Base-by-base conservation (phyloP, 768 basidiomycete species). In the Boletus rubescentipes region DNA sequence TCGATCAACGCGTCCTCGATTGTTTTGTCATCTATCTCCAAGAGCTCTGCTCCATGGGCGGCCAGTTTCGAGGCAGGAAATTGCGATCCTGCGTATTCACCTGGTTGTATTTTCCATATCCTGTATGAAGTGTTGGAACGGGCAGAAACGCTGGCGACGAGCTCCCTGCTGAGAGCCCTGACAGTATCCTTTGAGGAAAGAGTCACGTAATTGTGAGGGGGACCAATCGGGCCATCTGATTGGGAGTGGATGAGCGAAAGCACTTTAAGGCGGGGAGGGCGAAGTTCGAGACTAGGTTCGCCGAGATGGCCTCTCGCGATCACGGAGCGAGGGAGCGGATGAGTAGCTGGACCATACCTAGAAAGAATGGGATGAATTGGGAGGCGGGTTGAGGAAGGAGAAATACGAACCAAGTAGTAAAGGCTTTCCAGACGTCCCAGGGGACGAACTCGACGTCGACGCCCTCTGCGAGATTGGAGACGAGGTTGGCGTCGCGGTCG, bases 391-490 rank as follows among this genome's bases (percentile, higher is more conserved):
- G 30, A 30, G 12, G 12, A 26, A 47, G 7, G 55, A 16, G 8
- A 46, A 59, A 20, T 51, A 52, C 57, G 44, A 3, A 68, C 95
- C 93, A 93, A 46, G 76, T 58, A 9, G 76, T 70, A 36, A 97
- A 78, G 18, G 79, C 74, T 20, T 75, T 64, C 94, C 93, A 96
- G 20, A 83, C 85, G 23, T 79, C 77, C 53, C 77, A 74, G 2
- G 92, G 90, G 4, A 97, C 77, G 60, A 83, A 88, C 67, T 91
- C 87, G 47, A 88, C 80, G 65, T 97, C 80, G 29, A 82, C 66
- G 20, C 83, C 81, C 63, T 93, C 90, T 26, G 73, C 57, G 15
- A 87, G 66, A 54, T 74, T 73, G 5, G 70, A 67, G 49, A 65
- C 64, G 51, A 81, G 69, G 54, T 75, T 65, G 40, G 80, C 82